A percentile compares a stretch with the other conserved stretches of the same genome.
phyloP scores from a whole-genome alignment of 306 rosid species.

The Dalbergia cultrata region DNA sequence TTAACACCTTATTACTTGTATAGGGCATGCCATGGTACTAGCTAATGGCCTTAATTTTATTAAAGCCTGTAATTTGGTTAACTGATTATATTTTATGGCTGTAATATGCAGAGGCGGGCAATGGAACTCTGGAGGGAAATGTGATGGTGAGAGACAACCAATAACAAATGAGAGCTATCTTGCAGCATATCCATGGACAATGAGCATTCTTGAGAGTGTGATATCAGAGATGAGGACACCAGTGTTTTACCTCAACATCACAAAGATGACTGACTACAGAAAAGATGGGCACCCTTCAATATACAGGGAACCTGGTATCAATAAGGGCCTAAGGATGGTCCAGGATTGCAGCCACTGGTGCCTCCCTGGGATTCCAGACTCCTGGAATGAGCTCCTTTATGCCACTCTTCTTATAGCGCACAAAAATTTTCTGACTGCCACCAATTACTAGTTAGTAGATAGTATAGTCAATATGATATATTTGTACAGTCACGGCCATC shows the following conservation, averaged over 20 bases:
- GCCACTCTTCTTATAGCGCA: conserved; percentile 46
- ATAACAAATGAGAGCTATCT: conserved; percentile 50
- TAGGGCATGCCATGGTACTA: neutral
- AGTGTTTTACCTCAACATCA: conserved; percentile 53
- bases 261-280: conserved; percentile 54
- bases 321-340: conserved; percentile 37
- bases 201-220: conserved; percentile 48
- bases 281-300: conserved; percentile 56
- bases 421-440: neutral
- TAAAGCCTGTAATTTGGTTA: neutral
- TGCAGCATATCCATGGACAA: conserved; percentile 52
- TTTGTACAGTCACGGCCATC: neutral
- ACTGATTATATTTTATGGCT: neutral
- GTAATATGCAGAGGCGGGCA: conserved; percentile 46
- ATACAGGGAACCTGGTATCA: conserved; percentile 33
- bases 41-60: too few relatives aligned
- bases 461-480: neutral
- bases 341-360: conserved; percentile 61
- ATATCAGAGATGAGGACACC: conserved; percentile 53
- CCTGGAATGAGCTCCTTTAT: conserved; percentile 55
- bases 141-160: conserved; percentile 47
- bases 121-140: conserved; percentile 53
- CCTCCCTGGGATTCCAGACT: conserved; percentile 64
- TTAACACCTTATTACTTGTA: neutral
- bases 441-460: conserved; percentile 4